These are phyloP conservation scores for Phytopythium sindhum DNA, from an alignment of 352 stramenopile species.

Conservation along the genomic window DNA sequence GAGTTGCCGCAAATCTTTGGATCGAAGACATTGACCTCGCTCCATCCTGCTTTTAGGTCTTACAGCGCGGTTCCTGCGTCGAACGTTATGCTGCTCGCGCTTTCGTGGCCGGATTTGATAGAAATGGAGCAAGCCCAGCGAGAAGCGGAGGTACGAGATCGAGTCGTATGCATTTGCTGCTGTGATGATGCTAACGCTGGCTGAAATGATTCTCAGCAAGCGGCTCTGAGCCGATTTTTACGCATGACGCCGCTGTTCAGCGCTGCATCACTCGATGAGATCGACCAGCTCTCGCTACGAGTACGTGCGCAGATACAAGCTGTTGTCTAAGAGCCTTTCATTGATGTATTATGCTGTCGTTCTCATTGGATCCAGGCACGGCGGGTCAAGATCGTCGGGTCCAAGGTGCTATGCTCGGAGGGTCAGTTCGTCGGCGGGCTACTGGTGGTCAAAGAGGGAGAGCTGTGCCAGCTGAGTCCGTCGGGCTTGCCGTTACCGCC, in stretches of 20 bases:
- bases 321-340: neutral
- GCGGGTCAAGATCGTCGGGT: slow-evolving; percentile 41
- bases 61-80: slow-evolving; percentile 24
- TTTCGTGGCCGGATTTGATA: slow-evolving; percentile 31
- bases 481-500: slow-evolving; percentile 33
- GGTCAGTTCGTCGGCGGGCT: slow-evolving; percentile 53
- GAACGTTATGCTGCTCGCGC: slow-evolving; percentile 9
- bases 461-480: slow-evolving; percentile 45
- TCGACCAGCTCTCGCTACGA: slow-evolving; percentile 22
- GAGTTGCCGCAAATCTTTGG: neutral
- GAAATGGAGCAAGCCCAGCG: slow-evolving; percentile 27
- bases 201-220: slow-evolving; percentile 18
- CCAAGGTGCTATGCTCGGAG: slow-evolving; percentile 51
- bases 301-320: slow-evolving; percentile 14
- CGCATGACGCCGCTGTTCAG: slow-evolving; percentile 37
- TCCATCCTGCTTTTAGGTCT: slow-evolving; percentile 7
- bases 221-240: slow-evolving; percentile 32
- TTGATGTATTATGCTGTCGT: neutral
- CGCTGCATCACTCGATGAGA: slow-evolving; percentile 22
- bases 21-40: neutral
- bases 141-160: slow-evolving; percentile 18
- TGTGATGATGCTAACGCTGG: neutral
- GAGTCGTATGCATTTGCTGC: neutral
- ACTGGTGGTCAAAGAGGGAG: slow-evolving; percentile 43
- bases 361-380: slow-evolving; percentile 18